Percentiles rank a stretch among this genome's conserved stretches.
Evolutionary conservation across 2,329 filamentous ascomycete species (phyloP).

Genomic region (Hypoxylon sp.): DNA sequence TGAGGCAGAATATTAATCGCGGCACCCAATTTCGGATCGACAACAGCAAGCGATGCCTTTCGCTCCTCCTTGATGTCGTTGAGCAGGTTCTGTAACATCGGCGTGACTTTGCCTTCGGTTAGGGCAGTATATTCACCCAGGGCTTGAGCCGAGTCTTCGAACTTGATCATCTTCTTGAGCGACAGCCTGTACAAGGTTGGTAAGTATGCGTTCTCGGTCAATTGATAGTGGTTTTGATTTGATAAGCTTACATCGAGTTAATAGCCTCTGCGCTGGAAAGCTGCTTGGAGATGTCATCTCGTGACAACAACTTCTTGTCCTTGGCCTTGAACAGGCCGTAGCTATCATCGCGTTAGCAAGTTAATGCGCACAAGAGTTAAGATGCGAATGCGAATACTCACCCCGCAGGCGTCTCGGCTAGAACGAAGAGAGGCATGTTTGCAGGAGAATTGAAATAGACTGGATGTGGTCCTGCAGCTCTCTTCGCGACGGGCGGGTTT

Average conservation of each 20-base stretch:
- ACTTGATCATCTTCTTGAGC: slow-evolving; percentile 97
- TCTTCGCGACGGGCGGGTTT: slow-evolving; percentile 38
- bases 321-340: slow-evolving; percentile 98
- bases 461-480: slow-evolving; percentile 46
- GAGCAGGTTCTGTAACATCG: slow-evolving; percentile 84
- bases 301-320: slow-evolving; percentile 97
- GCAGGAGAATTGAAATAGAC: slow-evolving; percentile 40
- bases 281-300: slow-evolving; percentile 81
- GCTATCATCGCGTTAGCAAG: slow-evolving; percentile 62
- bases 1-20: slow-evolving; percentile 93
- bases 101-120: slow-evolving; percentile 94
- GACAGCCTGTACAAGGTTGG: slow-evolving; percentile 73
- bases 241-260: slow-evolving; percentile 79
- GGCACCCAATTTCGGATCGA: slow-evolving; percentile 91
- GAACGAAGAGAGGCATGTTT: slow-evolving; percentile 90
- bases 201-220: slow-evolving; percentile 16
- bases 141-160: slow-evolving; percentile 91
- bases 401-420: slow-evolving; percentile 91
- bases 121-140: slow-evolving; percentile 91
- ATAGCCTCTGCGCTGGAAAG: slow-evolving; percentile 85
- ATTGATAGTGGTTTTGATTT: slow-evolving; percentile 12
- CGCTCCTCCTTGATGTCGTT: slow-evolving; percentile 96
- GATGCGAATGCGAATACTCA: slow-evolving; percentile 57
- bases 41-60: slow-evolving; percentile 93
- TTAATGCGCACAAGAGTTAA: slow-evolving; percentile 18